These are phyloP conservation scores for Entomophthora muscae DNA, from an alignment of 371 early-diverging fungal genomes.

Conservation along the genomic window DNA sequence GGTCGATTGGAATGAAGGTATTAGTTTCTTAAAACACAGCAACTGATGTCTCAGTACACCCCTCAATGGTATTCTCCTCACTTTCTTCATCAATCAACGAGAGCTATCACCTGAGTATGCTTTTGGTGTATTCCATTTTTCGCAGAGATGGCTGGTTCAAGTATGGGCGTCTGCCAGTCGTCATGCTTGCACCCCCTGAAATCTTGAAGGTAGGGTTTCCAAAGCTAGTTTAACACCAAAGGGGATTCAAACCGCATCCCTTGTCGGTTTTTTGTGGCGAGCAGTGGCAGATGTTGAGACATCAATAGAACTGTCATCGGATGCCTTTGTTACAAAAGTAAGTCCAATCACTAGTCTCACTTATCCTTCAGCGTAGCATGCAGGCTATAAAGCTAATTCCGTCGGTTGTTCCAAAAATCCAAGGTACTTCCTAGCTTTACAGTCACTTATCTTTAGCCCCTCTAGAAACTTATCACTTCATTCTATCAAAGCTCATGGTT, in stretches of 20 bases:
- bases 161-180: background rate
- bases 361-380: background rate
- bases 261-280: background rate
- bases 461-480: background rate
- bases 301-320: background rate
- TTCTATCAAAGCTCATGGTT: background rate
- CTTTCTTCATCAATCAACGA: background rate
- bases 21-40: background rate
- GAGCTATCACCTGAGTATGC: background rate
- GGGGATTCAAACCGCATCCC: background rate
- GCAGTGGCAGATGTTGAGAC: background rate
- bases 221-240: background rate
- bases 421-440: background rate
- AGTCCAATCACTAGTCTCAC: background rate
- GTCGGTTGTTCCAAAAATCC: background rate
- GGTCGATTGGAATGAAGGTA: background rate
- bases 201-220: background rate
- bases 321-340: background rate
- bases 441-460: background rate
- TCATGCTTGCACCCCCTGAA: conserved; percentile 1
- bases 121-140: background rate
- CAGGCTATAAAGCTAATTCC: background rate
- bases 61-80: background rate
- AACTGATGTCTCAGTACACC: background rate
- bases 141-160: background rate